Conservation (phyloP, 305 asterid species). For the Fraxinus platypoda region DNA sequence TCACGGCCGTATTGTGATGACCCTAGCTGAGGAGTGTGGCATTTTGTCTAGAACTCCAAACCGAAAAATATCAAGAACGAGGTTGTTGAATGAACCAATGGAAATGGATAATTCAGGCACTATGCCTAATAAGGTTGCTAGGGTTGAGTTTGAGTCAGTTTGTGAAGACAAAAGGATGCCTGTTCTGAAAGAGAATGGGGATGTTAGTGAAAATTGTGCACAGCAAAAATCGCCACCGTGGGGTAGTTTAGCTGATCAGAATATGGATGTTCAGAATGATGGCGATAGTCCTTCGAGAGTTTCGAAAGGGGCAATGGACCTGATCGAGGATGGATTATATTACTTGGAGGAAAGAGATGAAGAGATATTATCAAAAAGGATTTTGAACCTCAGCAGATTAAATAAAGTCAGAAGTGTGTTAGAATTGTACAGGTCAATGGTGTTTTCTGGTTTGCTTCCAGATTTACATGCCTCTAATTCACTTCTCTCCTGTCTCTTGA, state of each 20-base stretch:
- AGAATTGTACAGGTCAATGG: conserved; percentile 68
- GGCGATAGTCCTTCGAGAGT: conserved; percentile 14
- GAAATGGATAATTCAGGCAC: conserved; percentile 1
- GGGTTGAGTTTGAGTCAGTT: conserved; percentile 37
- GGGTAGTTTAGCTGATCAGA: conserved; percentile 35
- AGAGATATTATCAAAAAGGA: conserved; percentile 59
- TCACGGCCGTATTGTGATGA: conserved; percentile 17
- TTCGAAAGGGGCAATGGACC: conserved; percentile 14
- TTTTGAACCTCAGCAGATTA: conserved; percentile 72
- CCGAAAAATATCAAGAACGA: conserved; percentile 9
- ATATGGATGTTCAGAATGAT: conserved; percentile 18
- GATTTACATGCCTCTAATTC: conserved; percentile 83
- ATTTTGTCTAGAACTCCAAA: conserved; percentile 20
- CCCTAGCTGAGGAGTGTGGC: conserved; percentile 12
- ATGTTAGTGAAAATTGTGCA: conserved; percentile 28
- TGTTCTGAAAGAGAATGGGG: conserved; percentile 28
- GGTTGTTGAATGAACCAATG: conserved; percentile 8
- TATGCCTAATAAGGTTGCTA: conserved; percentile 30
- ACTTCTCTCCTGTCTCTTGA: conserved; percentile 62
- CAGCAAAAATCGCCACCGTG: conserved; percentile 35
- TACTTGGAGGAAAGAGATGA: conserved; percentile 79
- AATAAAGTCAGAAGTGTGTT: conserved; percentile 71
- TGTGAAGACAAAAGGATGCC: conserved; percentile 25
- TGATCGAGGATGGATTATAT: conserved; percentile 38
- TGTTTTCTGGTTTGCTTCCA: conserved; percentile 52